Base-by-base conservation (phyloP, 2,329 filamentous ascomycete genomes). In the Claviceps africana region DNA sequence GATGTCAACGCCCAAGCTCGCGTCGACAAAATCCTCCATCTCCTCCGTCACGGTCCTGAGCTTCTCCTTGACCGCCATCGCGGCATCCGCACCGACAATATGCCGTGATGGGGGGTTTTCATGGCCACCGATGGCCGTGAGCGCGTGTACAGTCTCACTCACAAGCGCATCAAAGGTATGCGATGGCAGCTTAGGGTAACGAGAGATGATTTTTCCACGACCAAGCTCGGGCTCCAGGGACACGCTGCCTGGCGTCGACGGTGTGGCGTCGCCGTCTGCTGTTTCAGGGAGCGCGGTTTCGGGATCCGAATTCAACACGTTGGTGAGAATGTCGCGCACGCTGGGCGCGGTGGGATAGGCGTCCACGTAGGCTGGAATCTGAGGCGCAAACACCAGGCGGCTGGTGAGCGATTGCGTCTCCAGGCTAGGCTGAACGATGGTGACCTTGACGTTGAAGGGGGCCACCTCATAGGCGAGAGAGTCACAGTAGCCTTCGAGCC, bases 1-100 rank as follows among this genome's bases (percentile, higher is more conserved):
- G 30, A 88, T 86, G 65, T 95, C 90, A 17, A 93, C 89, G 0
- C 87, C 84, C 57, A 85, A 76, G 61, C 89, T 96, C 28, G 89
- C 85, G 60, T 95, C 88, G 30, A 95, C 85, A 67, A 97, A 97
- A 59, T 97, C 93, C 66, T 97, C 93, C 53, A 97, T 71, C 70
- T 97, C 93, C 65, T 97, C 90, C 56, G 88, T 95, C 2, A 96
- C 88, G 2, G 89, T 96, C 72, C 94, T 95, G 52, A 98, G 72
- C 70, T 97, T 97, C 70, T 97, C 93, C 66, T 91, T 94, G 40
- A 97, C 91, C 42, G 86, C 86, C 6, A 81, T 77, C 13, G 91
- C 85, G 0, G 88, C 91, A 66, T 97, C 93, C 51, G 85, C 81
- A 0, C 93, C 91, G 2, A 97, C 90, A 61, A 97, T 96, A 65